phyloP scores from a whole-genome alignment of 2,329 filamentous ascomycete species.

The Xylaria sp. region DNA sequence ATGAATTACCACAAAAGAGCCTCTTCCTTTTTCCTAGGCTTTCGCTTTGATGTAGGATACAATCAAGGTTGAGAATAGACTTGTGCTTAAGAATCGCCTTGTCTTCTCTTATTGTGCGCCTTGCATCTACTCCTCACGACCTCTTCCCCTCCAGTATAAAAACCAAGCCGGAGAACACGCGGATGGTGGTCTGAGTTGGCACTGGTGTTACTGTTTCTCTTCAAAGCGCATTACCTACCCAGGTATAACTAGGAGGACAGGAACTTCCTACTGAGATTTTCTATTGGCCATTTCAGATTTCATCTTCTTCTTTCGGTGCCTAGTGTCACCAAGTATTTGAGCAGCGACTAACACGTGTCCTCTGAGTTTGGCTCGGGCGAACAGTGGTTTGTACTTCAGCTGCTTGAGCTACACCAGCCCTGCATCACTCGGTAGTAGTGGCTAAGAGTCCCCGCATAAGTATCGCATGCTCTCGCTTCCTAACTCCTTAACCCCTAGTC shows the following conservation, averaged over 20 bases:
- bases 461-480: constrained; percentile 15
- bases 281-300: constrained; percentile 1
- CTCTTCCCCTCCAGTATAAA: not conserved
- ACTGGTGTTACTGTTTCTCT: constrained; percentile 5
- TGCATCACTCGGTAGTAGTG: constrained; percentile 25
- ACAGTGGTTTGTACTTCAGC: constrained; percentile 39
- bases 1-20: constrained; percentile 2
- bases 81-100: not conserved
- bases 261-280: constrained; percentile 4
- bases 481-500: not conserved
- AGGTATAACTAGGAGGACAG: too few relatives aligned
- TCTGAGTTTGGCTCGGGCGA: constrained; percentile 29
- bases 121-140: not conserved
- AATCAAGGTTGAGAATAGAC: not conserved
- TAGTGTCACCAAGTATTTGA: constrained; percentile 20
- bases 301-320: not conserved
- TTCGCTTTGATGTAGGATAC: constrained; percentile 14
- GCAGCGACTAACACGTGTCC: constrained; percentile 32
- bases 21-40: not conserved
- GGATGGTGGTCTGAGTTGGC: not conserved
- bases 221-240: not conserved
- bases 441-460: constrained; percentile 16
- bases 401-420: constrained; percentile 17
- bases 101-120: constrained; percentile 9
- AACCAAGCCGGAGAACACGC: not conserved